A percentile compares a stretch with the other conserved stretches of the same genome.
Evolutionary conservation across 164 flowering plant species (phyloP).

Genomic region (Chimonanthus salicifolius): DNA sequence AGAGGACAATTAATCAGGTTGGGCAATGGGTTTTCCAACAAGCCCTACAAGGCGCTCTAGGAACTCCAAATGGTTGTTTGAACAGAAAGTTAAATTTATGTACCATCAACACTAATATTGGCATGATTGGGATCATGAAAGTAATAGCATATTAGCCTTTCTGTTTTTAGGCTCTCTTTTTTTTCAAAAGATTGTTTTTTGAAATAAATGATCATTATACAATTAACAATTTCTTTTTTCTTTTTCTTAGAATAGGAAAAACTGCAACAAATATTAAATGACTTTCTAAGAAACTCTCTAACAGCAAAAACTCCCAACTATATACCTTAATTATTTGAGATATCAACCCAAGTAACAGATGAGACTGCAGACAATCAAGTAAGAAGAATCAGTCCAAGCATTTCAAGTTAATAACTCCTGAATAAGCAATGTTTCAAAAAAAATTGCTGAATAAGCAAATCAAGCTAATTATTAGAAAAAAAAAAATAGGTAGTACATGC

Average conservation of each 20-base stretch:
- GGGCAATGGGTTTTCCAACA: too few relatives aligned
- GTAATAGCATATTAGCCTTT: too few relatives aligned
- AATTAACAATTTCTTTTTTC: background rate
- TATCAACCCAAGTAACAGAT: conserved; percentile 82
- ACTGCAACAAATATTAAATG: too few relatives aligned
- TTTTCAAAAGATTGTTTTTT: too few relatives aligned
- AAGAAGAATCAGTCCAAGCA: background rate
- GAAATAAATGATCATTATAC: background rate
- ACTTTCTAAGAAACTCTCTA: background rate
- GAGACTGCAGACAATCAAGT: conserved; percentile 50
- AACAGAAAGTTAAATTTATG: too few relatives aligned
- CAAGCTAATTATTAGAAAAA: background rate
- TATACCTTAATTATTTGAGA: conserved; percentile 91
- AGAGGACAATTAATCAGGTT: too few relatives aligned
- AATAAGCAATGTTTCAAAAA: background rate
- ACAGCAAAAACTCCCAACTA: background rate
- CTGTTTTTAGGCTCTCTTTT: too few relatives aligned
- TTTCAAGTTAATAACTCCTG: background rate
- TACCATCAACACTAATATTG: too few relatives aligned
- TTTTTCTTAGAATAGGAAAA: background rate
- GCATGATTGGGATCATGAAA: too few relatives aligned
- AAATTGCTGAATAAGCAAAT: background rate
- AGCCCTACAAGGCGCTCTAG: too few relatives aligned
- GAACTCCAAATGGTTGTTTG: too few relatives aligned
- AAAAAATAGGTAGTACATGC: background rate